phyloP scores from a whole-genome alignment of 2,329 filamentous ascomycete species.

The Paecilomyces niveus region DNA sequence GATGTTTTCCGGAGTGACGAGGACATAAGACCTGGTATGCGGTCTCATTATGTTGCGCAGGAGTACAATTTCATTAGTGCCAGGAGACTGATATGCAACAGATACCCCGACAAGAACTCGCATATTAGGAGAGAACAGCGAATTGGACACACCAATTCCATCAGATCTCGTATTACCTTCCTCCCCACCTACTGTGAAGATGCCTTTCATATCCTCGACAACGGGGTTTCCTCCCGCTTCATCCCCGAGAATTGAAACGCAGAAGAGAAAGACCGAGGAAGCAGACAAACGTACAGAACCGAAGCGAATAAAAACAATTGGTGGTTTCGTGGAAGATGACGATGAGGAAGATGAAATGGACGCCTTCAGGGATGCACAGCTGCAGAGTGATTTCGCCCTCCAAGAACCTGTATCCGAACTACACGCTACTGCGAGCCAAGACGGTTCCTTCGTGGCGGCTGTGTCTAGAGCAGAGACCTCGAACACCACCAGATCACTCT shows the following conservation, averaged over 20 bases:
- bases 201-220: constrained; percentile 38
- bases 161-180: constrained; percentile 20
- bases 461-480: not conserved
- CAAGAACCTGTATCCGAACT: constrained; percentile 15
- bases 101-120: constrained; percentile 31
- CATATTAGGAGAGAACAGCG: constrained; percentile 7
- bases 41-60: not conserved
- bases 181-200: constrained; percentile 25
- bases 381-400: constrained; percentile 23
- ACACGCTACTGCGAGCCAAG: constrained; percentile 10
- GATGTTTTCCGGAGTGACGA: constrained; percentile 39
- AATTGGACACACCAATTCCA: constrained; percentile 7
- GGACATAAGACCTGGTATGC: constrained; percentile 28
- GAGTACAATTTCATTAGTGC: not conserved
- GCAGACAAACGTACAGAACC: constrained; percentile 20
- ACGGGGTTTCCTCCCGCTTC: constrained; percentile 29
- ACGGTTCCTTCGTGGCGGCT: not conserved
- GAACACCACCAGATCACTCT: not conserved
- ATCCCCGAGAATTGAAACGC: constrained; percentile 23
- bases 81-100: constrained; percentile 9
- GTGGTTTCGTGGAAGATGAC: constrained; percentile 36
- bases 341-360: constrained; percentile 25
- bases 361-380: constrained; percentile 21
- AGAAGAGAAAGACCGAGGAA: constrained; percentile 34
- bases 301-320: constrained; percentile 35